A percentile compares a stretch with the other conserved stretches of the same genome.
phyloP scores from a whole-genome alignment of 2,329 filamentous ascomycete genomes.

The Colletotrichum sp. region DNA sequence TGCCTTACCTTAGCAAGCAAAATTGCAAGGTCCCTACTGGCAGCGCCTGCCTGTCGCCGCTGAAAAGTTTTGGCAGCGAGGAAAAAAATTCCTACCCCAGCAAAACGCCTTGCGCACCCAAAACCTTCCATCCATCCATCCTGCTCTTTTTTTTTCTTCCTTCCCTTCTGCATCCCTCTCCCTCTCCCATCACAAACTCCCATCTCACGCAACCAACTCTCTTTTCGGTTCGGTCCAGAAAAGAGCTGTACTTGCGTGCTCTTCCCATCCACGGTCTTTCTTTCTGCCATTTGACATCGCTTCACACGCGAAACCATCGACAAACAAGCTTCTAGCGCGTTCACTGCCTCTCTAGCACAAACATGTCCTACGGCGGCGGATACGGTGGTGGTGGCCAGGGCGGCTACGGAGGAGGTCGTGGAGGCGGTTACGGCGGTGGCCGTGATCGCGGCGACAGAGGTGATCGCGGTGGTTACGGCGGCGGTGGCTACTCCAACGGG shows the following conservation, averaged over 20 bases:
- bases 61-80: conserved; percentile 18
- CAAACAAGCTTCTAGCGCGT: not conserved
- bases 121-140: conserved; percentile 12
- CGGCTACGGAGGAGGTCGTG: conserved; percentile 30
- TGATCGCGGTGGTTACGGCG: conserved; percentile 31
- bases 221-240: conserved; percentile 17
- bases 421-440: conserved; percentile 32
- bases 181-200: conserved; percentile 14
- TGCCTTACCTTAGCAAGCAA: conserved; percentile 13
- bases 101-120: conserved; percentile 5
- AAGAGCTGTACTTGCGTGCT: conserved; percentile 1
- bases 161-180: conserved; percentile 17
- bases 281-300: conserved; percentile 8
- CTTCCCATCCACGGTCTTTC: conserved; percentile 8
- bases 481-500: conserved; percentile 47
- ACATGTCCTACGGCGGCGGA: conserved; percentile 53
- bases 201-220: conserved; percentile 11
- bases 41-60: conserved; percentile 3
- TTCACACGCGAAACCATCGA: not conserved
- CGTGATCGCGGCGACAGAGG: conserved; percentile 31
- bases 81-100: conserved; percentile 21
- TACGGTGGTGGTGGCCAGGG: conserved; percentile 32
- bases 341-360: conserved; percentile 21
- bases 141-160: conserved; percentile 1
- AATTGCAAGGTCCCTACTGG: not conserved